Base-by-base conservation (phyloP, 495 filamentous ascomycete genomes). In the Letharia lupina region DNA sequence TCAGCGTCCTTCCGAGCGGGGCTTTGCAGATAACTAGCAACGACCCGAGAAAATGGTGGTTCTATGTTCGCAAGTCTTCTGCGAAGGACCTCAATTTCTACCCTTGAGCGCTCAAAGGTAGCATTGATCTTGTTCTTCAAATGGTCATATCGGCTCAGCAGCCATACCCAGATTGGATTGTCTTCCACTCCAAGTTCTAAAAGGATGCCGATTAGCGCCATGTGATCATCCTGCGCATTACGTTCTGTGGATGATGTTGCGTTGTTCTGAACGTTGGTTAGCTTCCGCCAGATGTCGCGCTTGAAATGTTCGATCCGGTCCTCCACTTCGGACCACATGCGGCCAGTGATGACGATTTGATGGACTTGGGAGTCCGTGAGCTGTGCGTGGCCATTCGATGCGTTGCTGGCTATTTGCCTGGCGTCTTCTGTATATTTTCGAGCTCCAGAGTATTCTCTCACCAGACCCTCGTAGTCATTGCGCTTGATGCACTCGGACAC, bases 121-220 rank as follows among this genome's bases (percentile, higher is more conserved):
- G 84, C 79, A 13, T 82, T 82, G 58, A 96, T 92, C 68, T 89
- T 93, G 65, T 84, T 86, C 71, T 92, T 96, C 47, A 98, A 76
- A 70, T 93, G 89, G 59, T 96, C 90, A 70, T 90, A 92, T 9
- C 91, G 86, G 70, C 89, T 96, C 62, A 92, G 77, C 48, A 98
- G 83, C 94, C 94, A 98, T 2, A 91, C 83, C 89, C 89, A 96
- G 61, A 98, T 93, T 13, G 94, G 94, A 73, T 96, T 98, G 60
- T 98, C 91, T 31, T 94, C 88, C 15, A 96, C 93, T 33, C 94
- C 94, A 23, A 98, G 75, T 75, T 98, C 93, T 39, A 98, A 75
- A 40, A 98, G 80, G 20, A 96, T 83, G 18, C 88, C 82, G 56
- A 96, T 96, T 59, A 96, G 77, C 68, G 93, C 89, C 88, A 96